Evolutionary conservation across 306 rosid species (phyloP), one percentile per base, ranked within the genome.

Genomic region (Vachellia collinsii): DNA sequence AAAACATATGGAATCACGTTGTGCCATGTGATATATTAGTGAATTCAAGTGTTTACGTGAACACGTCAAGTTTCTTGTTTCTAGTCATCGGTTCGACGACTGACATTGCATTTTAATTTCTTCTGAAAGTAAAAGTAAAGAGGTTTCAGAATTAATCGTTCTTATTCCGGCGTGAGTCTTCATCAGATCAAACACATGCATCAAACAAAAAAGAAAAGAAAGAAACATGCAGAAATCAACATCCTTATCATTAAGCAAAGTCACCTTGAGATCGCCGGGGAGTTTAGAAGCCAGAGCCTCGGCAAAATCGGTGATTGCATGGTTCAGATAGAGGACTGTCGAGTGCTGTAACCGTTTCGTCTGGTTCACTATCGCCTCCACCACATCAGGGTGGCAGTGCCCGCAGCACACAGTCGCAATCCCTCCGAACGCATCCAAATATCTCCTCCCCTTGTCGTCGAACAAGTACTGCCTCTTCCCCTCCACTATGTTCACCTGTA

Each of bases 321-420:
- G 91, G 76, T 93, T 95, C 65, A 95, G 94, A 72, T 95, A 95
- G 4, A 95, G 91, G 41, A 92, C 85, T 36, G 99, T 93, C 4
- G 99, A 90, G 87, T 95, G 99, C 50, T 95, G 99, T 37, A 95
- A 66, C 42, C 88, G 87, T 6, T 87, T 89, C 8, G 91, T 87
- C 68, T 95, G 99, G 72, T 84, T 84, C 23, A 93, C 85, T 20
- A 95, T 88, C 3, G 99, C 98, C 11, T 84, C 88, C 7, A 95
- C 92, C 77, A 95, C 98, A 67, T 95, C 98, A 43, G 98, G 98
- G 76, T 95, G 99, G 71, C 98, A 90, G 89, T 95, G 99, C 13
- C 99, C 99, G 83, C 99, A 95, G 7, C 91, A 36, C 91, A 95
- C 98, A 65, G 98, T 93, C 14, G 99, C 99, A 70, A 93, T 95